A percentile compares a stretch with the other conserved stretches of the same genome.
These are phyloP conservation scores for Fraxinus americana DNA, from an alignment of 257 asterid genomes.

Conservation along the genomic window DNA sequence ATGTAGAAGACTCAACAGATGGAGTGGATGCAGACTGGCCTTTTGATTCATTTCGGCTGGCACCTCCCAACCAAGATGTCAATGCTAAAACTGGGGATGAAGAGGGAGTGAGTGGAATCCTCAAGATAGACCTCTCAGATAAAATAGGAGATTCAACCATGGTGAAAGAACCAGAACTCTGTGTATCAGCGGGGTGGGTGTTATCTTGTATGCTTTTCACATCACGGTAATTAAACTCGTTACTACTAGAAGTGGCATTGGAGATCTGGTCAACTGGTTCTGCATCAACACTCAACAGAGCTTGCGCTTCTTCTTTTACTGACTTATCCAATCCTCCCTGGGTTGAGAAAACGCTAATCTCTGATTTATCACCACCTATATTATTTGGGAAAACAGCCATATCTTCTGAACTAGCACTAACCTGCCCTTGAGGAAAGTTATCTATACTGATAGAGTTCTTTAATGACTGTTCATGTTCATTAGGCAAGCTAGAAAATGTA, in stretches of 20 bases:
- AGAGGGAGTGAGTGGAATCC: constrained; percentile 8
- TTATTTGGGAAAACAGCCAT: constrained; percentile 43
- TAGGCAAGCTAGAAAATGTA: constrained; percentile 95
- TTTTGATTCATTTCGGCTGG: constrained; percentile 60
- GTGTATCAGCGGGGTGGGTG: constrained; percentile 56
- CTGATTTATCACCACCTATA: constrained; percentile 43
- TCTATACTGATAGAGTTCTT: constrained; percentile 84
- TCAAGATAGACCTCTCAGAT: constrained; percentile 74
- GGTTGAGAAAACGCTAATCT: constrained; percentile 29
- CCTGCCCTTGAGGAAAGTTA: constrained; percentile 86
- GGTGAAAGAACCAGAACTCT: constrained; percentile 53
- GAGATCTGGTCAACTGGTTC: constrained; percentile 62
- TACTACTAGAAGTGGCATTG: constrained; percentile 56
- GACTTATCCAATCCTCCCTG: constrained; percentile 38
- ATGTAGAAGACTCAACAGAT: constrained; percentile 61
- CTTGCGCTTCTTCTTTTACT: constrained; percentile 45
- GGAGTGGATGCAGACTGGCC: constrained; percentile 57
- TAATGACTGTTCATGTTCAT: constrained; percentile 75
- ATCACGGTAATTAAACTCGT: constrained; percentile 54
- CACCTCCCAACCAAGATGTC: constrained; percentile 90
- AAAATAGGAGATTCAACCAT: constrained; percentile 61
- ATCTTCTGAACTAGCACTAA: constrained; percentile 87
- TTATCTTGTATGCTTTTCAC: constrained; percentile 48
- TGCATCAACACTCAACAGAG: constrained; percentile 46
- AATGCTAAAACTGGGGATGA: constrained; percentile 75